Base-by-base conservation (phyloP, 805 yeast genomes). In the Ogataea naganishii region DNA sequence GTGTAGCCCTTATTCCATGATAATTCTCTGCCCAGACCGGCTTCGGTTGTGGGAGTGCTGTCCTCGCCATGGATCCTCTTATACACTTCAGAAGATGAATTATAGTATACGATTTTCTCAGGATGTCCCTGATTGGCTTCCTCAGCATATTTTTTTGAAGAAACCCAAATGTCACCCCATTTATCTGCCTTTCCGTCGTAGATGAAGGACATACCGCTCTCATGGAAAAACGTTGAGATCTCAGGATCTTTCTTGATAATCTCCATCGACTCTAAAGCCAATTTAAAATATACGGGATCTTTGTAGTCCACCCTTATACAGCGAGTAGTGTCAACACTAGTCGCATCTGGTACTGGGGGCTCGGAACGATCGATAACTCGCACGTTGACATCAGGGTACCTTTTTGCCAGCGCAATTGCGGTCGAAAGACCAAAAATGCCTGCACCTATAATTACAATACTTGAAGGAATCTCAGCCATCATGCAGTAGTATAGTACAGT, bases 351-450 rank as follows among this genome's bases (percentile, higher is more conserved):
- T 22, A 45, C 51, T 5, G 51, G 51, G n/a, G 51, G 51, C 34
- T 47, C 50, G 15, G 32, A 43, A 6, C 50, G 33, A 24, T 47
- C 51, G 9, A 47, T 39, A 15, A 47, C 46, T n/a, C 21, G 17
- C 17, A 44, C 42, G 6, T 28, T 29, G 5, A 33, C 23, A 2
- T 29, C 17, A 6, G 49, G 49, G 23, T 37, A 35, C 22, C 50
- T 30, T 23, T 40, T 22, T 2, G 41, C 51, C 11, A 46, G 18
- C 3, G 49, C 40, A 19, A 46, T 40, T 4, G 71, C 69, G 0
- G 67, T 52, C 7, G 73, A 63, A 15, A 69, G 47, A 4, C 76
- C 75, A 39, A 66, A 67, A 7, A 64, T 64, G 16, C 76, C 75
- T 4, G 69, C 62, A 14, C 76, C 76, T 9, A 66, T 55, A 26